Evolutionary conservation across 2,329 filamentous ascomycete species (phyloP).

Genomic region (Curvularia spicifera): DNA sequence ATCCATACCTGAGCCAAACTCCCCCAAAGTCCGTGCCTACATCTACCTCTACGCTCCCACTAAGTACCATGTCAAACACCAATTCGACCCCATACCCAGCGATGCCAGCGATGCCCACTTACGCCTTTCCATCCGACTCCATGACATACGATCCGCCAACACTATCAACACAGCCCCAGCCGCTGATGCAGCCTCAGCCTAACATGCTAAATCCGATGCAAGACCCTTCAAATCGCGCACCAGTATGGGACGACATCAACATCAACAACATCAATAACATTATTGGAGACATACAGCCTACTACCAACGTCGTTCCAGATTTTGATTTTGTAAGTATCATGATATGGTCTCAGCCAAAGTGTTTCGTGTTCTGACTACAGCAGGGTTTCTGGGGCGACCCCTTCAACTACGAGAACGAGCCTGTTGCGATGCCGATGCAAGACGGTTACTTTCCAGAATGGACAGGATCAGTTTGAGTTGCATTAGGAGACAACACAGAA

Average conservation of each 20-base stretch:
- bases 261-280: constrained; percentile 45
- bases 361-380: constrained; percentile 14
- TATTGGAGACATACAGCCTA: constrained; percentile 33
- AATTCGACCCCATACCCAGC: constrained; percentile 26
- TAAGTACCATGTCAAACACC: constrained; percentile 16
- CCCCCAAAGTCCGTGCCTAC: neutral
- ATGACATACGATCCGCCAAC: constrained; percentile 13
- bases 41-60: constrained; percentile 7
- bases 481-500: neutral
- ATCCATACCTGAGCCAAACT: constrained; percentile 24
- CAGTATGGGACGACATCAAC: constrained; percentile 45
- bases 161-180: constrained; percentile 11
- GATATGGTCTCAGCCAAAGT: neutral
- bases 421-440: constrained; percentile 27
- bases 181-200: constrained; percentile 11
- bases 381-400: constrained; percentile 50
- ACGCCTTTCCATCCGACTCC: constrained; percentile 18
- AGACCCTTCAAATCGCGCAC: constrained; percentile 22
- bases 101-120: constrained; percentile 25
- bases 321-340: constrained; percentile 46
- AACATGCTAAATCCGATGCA: constrained; percentile 21
- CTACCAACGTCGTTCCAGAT: constrained; percentile 40
- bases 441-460: constrained; percentile 31
- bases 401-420: constrained; percentile 43
- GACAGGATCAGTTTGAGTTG: constrained; percentile 18